phyloP scores from a whole-genome alignment of 73 alveolate genomes.

The Symbiodinium natans region DNA sequence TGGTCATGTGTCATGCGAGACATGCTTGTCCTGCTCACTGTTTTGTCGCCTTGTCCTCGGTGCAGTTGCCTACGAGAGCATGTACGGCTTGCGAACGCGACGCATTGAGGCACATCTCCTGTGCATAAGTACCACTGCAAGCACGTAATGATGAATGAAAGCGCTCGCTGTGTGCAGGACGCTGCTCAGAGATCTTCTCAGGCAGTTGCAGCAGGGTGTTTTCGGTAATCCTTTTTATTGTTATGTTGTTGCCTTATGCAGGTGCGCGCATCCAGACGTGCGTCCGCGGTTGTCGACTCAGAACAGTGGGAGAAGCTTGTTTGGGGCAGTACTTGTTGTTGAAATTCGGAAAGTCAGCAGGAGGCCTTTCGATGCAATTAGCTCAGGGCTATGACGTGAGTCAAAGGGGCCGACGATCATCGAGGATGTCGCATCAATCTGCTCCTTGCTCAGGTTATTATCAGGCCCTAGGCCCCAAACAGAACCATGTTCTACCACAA shows the following conservation, averaged over 20 bases:
- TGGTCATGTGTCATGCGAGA: too few relatives aligned
- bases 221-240: too few relatives aligned
- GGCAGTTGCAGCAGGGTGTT: too few relatives aligned
- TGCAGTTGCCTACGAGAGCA: slow-evolving; percentile 15
- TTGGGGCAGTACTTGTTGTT: not conserved
- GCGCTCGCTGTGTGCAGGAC: too few relatives aligned
- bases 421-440: not conserved
- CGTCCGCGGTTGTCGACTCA: not conserved
- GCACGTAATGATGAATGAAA: too few relatives aligned
- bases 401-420: not conserved
- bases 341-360: too few relatives aligned
- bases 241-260: not conserved
- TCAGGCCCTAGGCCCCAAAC: not conserved
- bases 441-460: not conserved
- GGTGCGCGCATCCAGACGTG: not conserved
- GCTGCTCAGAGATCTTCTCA: too few relatives aligned
- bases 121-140: too few relatives aligned
- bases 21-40: too few relatives aligned
- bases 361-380: too few relatives aligned
- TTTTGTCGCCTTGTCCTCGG: too few relatives aligned
- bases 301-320: too few relatives aligned
- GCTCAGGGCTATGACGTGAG: not conserved
- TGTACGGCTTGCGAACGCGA: not conserved
- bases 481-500: not conserved
- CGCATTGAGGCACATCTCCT: not conserved